Evolutionary conservation across 768 basidiomycete species (phyloP).

Genomic region (Leccinum variicolor): DNA sequence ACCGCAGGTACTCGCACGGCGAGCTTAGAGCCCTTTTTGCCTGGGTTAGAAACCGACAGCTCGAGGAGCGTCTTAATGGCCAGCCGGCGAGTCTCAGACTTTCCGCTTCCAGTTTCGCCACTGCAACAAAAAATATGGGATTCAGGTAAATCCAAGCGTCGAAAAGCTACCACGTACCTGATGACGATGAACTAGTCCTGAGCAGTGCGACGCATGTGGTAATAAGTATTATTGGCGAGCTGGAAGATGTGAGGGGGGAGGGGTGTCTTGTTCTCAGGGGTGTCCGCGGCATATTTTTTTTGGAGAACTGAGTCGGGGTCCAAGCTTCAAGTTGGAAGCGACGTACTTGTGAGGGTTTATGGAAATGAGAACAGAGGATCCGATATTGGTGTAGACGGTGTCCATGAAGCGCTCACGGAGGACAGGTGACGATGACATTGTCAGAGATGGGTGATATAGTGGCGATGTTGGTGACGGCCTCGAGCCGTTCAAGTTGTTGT

Average conservation of each 20-base stretch:
- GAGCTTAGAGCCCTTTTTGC: constrained; percentile 94
- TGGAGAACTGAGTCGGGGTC: no score
- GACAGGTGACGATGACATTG: no score
- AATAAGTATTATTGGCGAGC: constrained; percentile 87
- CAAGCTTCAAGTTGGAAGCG: no score
- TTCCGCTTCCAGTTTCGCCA: constrained; percentile 91
- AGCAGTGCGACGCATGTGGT: constrained; percentile 90
- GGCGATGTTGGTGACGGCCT: no score
- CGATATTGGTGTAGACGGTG: no score
- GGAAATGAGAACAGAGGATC: no score
- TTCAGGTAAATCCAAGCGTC: not conserved
- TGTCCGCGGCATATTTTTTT: no score
- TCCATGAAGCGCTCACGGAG: no score
- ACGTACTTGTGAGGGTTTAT: no score
- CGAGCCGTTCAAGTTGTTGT: no score
- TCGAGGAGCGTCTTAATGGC: constrained; percentile 92
- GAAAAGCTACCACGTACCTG: constrained; percentile 48
- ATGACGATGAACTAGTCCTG: constrained; percentile 91
- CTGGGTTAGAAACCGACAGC: constrained; percentile 79
- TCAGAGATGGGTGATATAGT: no score
- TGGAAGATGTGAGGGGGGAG: constrained; percentile 90
- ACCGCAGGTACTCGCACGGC: constrained; percentile 84
- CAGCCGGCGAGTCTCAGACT: constrained; percentile 85
- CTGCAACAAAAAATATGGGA: constrained; percentile 37
- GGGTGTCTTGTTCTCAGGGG: constrained; percentile 54